Evolutionary conservation across 805 yeast genomes (phyloP), one percentile per base, ranked within the genome.

Genomic region (Candida nonsorbophila): DNA sequence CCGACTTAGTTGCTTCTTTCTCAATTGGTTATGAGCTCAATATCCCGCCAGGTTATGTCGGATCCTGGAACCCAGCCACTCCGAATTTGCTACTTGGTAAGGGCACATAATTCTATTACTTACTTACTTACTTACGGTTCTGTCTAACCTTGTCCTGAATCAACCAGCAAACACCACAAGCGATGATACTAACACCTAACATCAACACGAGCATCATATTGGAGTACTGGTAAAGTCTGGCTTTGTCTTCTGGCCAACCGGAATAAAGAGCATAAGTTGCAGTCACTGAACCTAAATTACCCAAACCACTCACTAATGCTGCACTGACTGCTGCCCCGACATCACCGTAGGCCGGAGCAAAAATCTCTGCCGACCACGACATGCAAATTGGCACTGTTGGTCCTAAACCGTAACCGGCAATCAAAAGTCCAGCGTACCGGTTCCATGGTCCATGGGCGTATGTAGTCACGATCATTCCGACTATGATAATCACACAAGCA

Each of bases 331-430:
- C 95, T 35, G 77, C 67, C 6, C 95, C 95, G 27, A 85, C 78
- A 46, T 84, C 92, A 16, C 94, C 94, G 47, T 85, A 79, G 26
- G 72, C 63, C 7, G 72, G 67, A 5, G 69, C 72, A 61, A 84
- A 80, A 27, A 83, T 80, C 45, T 82, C 88, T 1, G 88, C 76
- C 0, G 87, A 57, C 81, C 84, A 74, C 1, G 94, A 73, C 94
- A 85, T 85, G 45, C 79, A 70, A 21, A 82, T 84, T 16, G 95
- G 95, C 9, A 84, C 94, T 0, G 95, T 85, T 13, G 95, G 92
- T 7, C 95, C 95, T 28, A 85, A 67, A 1, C 95, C 95, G 42
- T 79, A 82, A 0, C 95, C 95, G 5, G 84, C 77, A 47, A 85
- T 77, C 37, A 85, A 64, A 30, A 85, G 63, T 1, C 95, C 95